Evolutionary conservation across 1,284 basidiomycete genomes (phyloP).

Genomic region (Irpex lacteus): DNA sequence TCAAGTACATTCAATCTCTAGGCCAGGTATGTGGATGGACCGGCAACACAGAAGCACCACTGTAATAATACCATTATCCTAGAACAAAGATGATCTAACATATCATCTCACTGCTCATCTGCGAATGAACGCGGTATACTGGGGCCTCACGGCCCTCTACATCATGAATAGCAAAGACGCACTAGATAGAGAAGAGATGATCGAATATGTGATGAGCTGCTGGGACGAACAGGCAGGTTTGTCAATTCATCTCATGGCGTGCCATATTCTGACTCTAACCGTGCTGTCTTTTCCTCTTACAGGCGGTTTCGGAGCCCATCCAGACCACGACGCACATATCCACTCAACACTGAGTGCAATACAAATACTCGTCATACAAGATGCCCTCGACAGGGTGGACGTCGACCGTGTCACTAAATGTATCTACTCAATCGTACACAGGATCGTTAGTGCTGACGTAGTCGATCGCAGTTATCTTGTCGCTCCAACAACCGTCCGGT

Average conservation of each 20-base stretch:
- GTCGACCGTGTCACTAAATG: slow-evolving; percentile 72
- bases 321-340: slow-evolving; percentile 91
- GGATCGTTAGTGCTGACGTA: not conserved
- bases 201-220: slow-evolving; percentile 90
- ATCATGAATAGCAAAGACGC: slow-evolving; percentile 80
- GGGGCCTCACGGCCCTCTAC: slow-evolving; percentile 88
- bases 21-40: slow-evolving; percentile 22
- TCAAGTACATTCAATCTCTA: slow-evolving; percentile 31
- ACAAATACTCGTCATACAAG: slow-evolving; percentile 87
- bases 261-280: not conserved
- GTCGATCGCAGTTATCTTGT: slow-evolving; percentile 65
- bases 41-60: not conserved
- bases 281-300: slow-evolving; percentile 5
- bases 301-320: slow-evolving; percentile 93
- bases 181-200: slow-evolving; percentile 78
- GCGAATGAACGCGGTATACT: slow-evolving; percentile 95
- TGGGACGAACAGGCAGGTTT: slow-evolving; percentile 88
- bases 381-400: slow-evolving; percentile 75
- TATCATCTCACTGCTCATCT: slow-evolving; percentile 95
- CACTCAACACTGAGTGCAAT: slow-evolving; percentile 87
- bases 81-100: slow-evolving; percentile 85
- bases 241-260: slow-evolving; percentile 23
- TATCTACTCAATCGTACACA: slow-evolving; percentile 27
- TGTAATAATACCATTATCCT: slow-evolving; percentile 3
- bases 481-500: slow-evolving; percentile 82